phyloP scores from a whole-genome alignment of 1,139 yeast genomes.

The Magnusiomyces tetraspermus region DNA sequence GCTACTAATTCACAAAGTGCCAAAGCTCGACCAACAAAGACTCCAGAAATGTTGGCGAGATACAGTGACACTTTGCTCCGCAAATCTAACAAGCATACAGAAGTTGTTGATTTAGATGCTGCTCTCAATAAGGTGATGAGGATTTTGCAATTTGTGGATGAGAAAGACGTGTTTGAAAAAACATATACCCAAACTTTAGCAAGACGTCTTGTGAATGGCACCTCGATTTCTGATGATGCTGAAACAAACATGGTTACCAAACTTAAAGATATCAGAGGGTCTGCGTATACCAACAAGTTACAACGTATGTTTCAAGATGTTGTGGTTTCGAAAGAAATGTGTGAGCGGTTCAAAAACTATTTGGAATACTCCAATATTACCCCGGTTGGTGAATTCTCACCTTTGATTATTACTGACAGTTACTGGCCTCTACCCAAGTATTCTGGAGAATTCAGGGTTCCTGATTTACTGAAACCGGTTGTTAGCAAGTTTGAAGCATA shows the following conservation, averaged over 20 bases:
- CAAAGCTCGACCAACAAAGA: constrained; percentile 35
- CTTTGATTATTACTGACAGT: constrained; percentile 73
- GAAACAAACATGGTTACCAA: constrained; percentile 83
- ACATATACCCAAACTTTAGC: constrained; percentile 86
- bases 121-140: constrained; percentile 71
- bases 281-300: constrained; percentile 87
- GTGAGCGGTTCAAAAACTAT: constrained; percentile 45
- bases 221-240: constrained; percentile 71
- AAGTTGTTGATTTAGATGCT: constrained; percentile 55
- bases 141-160: constrained; percentile 79
- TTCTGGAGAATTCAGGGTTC: constrained; percentile 44
- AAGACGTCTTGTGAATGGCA: constrained; percentile 75
- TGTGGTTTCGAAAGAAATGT: constrained; percentile 74
- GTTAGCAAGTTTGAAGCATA: constrained; percentile 58
- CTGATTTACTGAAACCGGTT: constrained; percentile 53
- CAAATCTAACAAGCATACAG: constrained; percentile 61
- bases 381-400: constrained; percentile 43
- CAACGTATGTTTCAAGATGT: constrained; percentile 96
- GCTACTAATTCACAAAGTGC: constrained; percentile 25
- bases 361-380: constrained; percentile 38
- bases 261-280: constrained; percentile 81
- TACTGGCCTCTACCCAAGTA: constrained; percentile 76
- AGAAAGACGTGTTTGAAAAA: constrained; percentile 91
- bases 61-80: constrained; percentile 79
- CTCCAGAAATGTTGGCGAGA: constrained; percentile 86